Base-by-base conservation (phyloP, 1,139 yeast species). In the Nadsonia starkeyi-henricii region DNA sequence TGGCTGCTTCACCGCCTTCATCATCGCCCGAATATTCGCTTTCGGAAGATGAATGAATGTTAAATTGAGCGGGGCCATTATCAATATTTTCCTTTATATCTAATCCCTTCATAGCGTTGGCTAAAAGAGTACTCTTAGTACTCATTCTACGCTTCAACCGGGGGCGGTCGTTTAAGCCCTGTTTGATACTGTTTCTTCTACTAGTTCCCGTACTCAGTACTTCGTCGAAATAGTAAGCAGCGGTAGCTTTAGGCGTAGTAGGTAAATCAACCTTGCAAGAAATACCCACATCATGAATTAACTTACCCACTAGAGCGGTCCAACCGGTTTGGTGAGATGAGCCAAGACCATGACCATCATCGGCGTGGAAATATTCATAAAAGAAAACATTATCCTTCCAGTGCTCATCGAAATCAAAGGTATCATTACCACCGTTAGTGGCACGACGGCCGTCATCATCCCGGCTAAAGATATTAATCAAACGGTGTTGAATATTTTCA, bases 311-410 rank as follows among this genome's bases (percentile, higher is more conserved):
- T 46, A 89, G 74, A 0, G 95, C 89, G 1, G 97, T 89, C 97
- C 97, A 89, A 17, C 97, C 97, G 70, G 89, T 82, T 68, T 89
- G 97, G 69, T 91, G 96, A 45, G 91, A 81, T 1, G 96, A 91
- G 41, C 97, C 97, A 52, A 89, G 70, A 5, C 97, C 97, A 58
- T 95, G 76, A 45, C 97, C 97, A 2, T 94, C 83, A 60, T 89
- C 97, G 57, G 95, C 96, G 61, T 89, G 95, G 63, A 89, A 89
- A 62, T 84, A 89, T 67, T 89, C 97, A 62, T 77, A 85, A 64
- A 86, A 89, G 54, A 85, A 81, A 44, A 85, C 75, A 58, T 79
- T 77, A 54, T 88, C 95, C 58, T 76, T 77, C 70, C 86, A 89
- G 61, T 78, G 65, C 47, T 79, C 81, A 64, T 86, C 95, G 44